Conservation (phyloP, 768 basidiomycete genomes). For the Kwoniella pini region DNA sequence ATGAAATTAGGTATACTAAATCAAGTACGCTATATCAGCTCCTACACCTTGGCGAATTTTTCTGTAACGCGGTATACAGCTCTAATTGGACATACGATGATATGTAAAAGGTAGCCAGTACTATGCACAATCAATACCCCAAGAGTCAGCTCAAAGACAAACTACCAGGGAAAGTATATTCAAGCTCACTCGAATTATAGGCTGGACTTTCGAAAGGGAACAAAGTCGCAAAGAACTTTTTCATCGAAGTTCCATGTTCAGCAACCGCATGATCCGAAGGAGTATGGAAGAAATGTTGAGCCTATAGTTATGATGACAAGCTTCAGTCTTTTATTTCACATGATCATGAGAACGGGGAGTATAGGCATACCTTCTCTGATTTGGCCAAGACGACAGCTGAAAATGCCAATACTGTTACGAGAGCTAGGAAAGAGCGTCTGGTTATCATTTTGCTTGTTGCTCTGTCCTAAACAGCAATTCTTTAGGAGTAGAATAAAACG, state of each 20-base stretch:
- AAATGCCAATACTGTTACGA: slow-evolving; percentile 3
- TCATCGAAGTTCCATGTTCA: slow-evolving; percentile 58
- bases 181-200: slow-evolving; percentile 70
- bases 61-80: slow-evolving; percentile 4
- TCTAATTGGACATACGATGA: slow-evolving; percentile 71
- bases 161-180: background rate
- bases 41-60: slow-evolving; percentile 3
- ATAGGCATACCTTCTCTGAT: slow-evolving; percentile 7
- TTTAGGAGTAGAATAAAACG: too few species aligned
- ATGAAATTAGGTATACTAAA: slow-evolving; percentile 88
- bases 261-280: slow-evolving; percentile 7
- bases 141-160: slow-evolving; percentile 17
- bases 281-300: slow-evolving; percentile 10
- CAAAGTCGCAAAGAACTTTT: slow-evolving; percentile 72
- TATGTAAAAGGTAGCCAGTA: slow-evolving; percentile 92
- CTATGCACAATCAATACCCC: slow-evolving; percentile 25
- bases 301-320: background rate
- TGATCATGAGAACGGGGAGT: background rate
- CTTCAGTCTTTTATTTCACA: background rate
- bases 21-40: background rate
- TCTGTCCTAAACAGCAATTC: too few species aligned
- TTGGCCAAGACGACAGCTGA: slow-evolving; percentile 16
- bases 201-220: slow-evolving; percentile 84
- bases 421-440: slow-evolving; percentile 1
- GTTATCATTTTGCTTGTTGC: slow-evolving; percentile 10